A percentile compares a stretch with the other conserved stretches of the same genome.
These are phyloP conservation scores for Komagataella populi DNA, from an alignment of 805 yeast species.

Conservation along the genomic window DNA sequence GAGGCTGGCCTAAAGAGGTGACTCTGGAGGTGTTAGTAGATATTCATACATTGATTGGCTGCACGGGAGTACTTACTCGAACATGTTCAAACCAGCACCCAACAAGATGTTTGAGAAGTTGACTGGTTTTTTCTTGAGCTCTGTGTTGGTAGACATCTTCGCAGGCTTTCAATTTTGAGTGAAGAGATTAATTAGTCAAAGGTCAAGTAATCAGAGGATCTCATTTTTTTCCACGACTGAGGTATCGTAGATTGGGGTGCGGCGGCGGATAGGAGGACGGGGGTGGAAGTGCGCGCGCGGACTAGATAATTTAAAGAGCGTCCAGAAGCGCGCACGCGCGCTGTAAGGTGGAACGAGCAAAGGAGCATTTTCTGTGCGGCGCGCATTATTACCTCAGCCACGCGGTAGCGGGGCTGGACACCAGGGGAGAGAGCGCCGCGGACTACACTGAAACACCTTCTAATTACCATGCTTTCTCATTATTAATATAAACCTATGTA, in stretches of 20 bases:
- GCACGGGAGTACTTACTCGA: conserved; percentile 31
- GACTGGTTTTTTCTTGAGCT: conserved; percentile 69
- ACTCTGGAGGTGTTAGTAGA: conserved; percentile 25
- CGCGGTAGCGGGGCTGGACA: too few relatives aligned
- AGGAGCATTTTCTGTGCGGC: not conserved
- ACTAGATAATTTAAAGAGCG: not conserved
- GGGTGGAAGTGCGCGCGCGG: not conserved
- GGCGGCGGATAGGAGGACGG: not conserved
- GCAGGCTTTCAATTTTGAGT: not conserved
- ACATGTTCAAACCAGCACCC: conserved; percentile 87
- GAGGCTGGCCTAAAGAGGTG: conserved; percentile 91
- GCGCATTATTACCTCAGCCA: not conserved
- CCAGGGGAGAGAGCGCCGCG: too few relatives aligned
- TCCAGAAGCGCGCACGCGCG: not conserved
- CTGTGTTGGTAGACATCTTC: conserved; percentile 4
- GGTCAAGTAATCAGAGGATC: not conserved
- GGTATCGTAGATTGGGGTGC: not conserved
- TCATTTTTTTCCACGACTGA: not conserved
- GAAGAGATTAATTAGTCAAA: not conserved
- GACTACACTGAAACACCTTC: not conserved
- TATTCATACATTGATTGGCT: not conserved
- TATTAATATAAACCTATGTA: too few relatives aligned
- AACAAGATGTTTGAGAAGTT: conserved; percentile 80
- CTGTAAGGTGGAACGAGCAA: not conserved
- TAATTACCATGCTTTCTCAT: not conserved